Percentiles rank a stretch among this genome's conserved stretches.
Conservation (phyloP, 2,329 filamentous ascomycete species). For the Paecilomyces fulvus region DNA sequence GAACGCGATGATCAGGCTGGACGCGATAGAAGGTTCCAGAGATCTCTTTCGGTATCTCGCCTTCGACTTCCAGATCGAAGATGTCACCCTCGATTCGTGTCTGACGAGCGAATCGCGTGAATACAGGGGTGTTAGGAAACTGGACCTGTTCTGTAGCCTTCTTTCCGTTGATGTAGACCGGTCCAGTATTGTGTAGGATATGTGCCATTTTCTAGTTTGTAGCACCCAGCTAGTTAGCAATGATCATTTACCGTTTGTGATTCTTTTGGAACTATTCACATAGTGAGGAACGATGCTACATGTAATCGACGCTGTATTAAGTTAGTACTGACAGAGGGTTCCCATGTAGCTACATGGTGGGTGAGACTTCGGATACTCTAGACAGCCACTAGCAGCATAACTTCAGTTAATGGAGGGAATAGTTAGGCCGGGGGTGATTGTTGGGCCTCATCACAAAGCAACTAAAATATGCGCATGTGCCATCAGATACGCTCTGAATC, state of each 20-base stretch:
- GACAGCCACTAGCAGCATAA: neutral
- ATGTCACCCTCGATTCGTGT: conserved; percentile 28
- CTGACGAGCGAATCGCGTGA: conserved; percentile 29
- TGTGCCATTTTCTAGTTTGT: conserved; percentile 8
- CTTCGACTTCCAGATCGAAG: conserved; percentile 23
- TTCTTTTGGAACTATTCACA: neutral
- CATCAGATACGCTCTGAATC: no score
- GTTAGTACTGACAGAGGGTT: neutral
- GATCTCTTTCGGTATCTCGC: conserved; percentile 34
- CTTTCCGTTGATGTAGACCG: conserved; percentile 5
- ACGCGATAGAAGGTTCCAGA: conserved; percentile 39
- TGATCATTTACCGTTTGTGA: neutral
- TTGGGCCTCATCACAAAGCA: no score
- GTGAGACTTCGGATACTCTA: neutral
- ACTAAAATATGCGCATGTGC: no score
- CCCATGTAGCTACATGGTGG: no score
- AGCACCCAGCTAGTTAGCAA: neutral
- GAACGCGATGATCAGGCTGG: conserved; percentile 42
- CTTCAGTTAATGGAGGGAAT: no score
- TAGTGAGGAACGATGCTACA: neutral
- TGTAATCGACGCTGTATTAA: neutral
- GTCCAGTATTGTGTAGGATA: conserved; percentile 9
- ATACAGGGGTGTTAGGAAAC: conserved; percentile 8
- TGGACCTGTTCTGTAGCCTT: conserved; percentile 7
- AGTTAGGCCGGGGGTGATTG: no score